A percentile compares a stretch with the other conserved stretches of the same genome.
Conservation (phyloP, 345 rosid genomes). For the Citrus unshiu region DNA sequence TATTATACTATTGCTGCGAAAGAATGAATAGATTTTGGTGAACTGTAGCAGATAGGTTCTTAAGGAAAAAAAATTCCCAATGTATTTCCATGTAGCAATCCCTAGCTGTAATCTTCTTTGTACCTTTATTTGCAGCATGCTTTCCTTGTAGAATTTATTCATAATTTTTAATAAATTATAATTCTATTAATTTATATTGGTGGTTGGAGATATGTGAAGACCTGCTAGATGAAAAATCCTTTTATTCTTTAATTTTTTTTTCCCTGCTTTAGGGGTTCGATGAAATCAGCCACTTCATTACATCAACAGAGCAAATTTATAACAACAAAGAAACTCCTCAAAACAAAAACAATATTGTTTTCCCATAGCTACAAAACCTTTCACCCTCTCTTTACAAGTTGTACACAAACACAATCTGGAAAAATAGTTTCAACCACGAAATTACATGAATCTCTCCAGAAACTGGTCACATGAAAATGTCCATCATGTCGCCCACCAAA, state of each 20-base stretch:
- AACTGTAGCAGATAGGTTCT: background rate
- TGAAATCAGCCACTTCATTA: background rate
- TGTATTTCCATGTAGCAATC: background rate
- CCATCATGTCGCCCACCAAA: conserved; percentile 37
- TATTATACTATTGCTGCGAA: conserved; percentile 4
- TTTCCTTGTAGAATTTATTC: background rate
- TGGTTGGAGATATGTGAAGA: no score
- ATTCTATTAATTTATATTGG: no score
- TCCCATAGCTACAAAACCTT: background rate
- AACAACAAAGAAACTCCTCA: background rate
- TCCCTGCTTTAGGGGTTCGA: background rate
- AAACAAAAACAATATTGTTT: background rate
- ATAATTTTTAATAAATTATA: no score
- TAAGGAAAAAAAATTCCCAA: background rate
- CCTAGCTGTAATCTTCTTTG: background rate
- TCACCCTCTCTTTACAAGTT: background rate
- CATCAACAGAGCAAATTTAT: background rate
- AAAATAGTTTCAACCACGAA: background rate
- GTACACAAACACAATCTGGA: background rate
- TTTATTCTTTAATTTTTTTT: no score
- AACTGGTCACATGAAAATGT: conserved; percentile 33
- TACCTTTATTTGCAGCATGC: background rate
- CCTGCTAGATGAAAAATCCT: no score
- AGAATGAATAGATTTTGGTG: background rate
- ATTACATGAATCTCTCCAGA: background rate